phyloP scores from a whole-genome alignment of 1,284 basidiomycete species.

The Cryptococcus depauperatus region DNA sequence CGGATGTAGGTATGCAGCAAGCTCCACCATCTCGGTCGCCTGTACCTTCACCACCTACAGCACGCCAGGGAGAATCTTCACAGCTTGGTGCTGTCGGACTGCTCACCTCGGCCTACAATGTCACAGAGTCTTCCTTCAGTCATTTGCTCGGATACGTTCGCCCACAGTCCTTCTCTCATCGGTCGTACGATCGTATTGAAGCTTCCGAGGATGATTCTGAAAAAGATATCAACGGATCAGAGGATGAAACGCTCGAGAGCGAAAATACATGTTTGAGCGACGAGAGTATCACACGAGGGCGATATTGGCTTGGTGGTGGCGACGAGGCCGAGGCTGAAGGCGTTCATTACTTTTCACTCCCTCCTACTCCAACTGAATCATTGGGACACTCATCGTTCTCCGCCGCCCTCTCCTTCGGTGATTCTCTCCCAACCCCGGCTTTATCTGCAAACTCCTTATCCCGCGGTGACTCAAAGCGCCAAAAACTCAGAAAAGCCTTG shows the following conservation, averaged over 20 bases:
- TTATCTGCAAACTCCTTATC: slow-evolving; percentile 38
- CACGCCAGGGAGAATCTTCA: no score
- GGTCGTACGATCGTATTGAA: neutral
- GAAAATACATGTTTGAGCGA: slow-evolving; percentile 6
- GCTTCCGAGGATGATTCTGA: slow-evolving; percentile 30
- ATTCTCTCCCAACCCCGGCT: slow-evolving; percentile 41
- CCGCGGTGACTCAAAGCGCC: slow-evolving; percentile 8
- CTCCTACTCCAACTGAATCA: slow-evolving; percentile 29
- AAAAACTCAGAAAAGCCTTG: slow-evolving; percentile 8
- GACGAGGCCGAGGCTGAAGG: slow-evolving; percentile 10
- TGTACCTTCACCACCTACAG: neutral
- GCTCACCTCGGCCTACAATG: slow-evolving; percentile 27
- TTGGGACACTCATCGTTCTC: slow-evolving; percentile 4
- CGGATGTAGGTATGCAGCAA: slow-evolving; percentile 6
- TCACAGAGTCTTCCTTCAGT: slow-evolving; percentile 25
- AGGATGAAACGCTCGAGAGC: slow-evolving; percentile 18
- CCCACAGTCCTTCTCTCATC: slow-evolving; percentile 2
- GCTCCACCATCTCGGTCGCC: slow-evolving; percentile 4
- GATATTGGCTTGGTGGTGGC: slow-evolving; percentile 31
- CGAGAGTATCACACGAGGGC: slow-evolving; percentile 13
- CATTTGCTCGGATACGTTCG: slow-evolving; percentile 21
- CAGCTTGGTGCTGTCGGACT: slow-evolving; percentile 5
- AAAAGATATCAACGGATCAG: slow-evolving; percentile 34
- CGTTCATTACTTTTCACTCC: slow-evolving; percentile 30
- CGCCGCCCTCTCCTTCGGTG: slow-evolving; percentile 1